Evolutionary conservation across 768 basidiomycete genomes (phyloP), one percentile per base, ranked within the genome.

Genomic region (Tricholoma saponaceum): DNA sequence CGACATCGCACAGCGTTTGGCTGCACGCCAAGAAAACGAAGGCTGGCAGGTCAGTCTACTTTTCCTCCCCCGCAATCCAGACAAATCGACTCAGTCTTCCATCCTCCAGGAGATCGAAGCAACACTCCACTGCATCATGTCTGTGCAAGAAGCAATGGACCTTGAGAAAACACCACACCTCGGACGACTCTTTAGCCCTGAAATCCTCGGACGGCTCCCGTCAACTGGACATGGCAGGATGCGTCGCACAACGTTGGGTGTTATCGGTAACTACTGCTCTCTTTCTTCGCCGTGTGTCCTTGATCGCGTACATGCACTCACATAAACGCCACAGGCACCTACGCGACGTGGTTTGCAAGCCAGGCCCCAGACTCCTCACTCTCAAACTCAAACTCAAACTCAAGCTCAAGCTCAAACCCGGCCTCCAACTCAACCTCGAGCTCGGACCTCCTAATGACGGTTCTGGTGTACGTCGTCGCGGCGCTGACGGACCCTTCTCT

Each of bases 131-230:
- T 95, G 91, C 65, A 79, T 96, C 37, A 86, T 87, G 75, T 88
- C 88, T 5, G 79, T 94, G 8, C 91, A 95, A 64, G 95, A 98
- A 76, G 92, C 93, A 0, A 78, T 95, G 25, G 80, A 82, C 58
- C 69, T 81, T 54, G 79, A 80, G 44, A 76, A 74, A 33, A 70
- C 72, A 5, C 86, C 73, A 0, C 79, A 85, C 50, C 75, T 94
- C 3, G 69, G 74, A 22, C 79, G 81, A 9, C 62, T 98, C 13
- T 95, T 95, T 66, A 83, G 84, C n/a, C 75, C 83, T 0, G 83
- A 85, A 5, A 76, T 95, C 14, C 80, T 94, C 0, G 85, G 85
- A 3, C 74, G 79, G 18, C 67, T 97, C 10, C 89, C 94, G 0
- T 81, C 79, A 0, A 72, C 79, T 0, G 87, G 87, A 0, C 77